Evolutionary conservation across 345 rosid species (phyloP), one percentile per base, ranked within the genome.

Genomic region (Eucalyptus tenuipes): DNA sequence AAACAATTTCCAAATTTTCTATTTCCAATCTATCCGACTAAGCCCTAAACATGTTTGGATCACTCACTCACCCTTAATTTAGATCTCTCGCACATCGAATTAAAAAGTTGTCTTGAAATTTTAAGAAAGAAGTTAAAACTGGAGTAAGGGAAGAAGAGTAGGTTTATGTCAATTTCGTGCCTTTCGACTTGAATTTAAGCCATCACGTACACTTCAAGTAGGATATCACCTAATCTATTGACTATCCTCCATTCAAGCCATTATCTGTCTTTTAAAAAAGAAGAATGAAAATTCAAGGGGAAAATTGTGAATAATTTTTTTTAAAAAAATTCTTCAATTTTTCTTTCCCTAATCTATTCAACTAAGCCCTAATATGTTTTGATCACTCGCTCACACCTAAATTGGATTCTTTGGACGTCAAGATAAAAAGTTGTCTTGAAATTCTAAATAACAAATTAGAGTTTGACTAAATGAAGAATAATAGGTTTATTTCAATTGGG

Each of bases 71-170:
- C 5, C 0, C 12, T 22, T 53, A 55, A 55, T 20, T 22, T 55
- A 22, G 59, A 55, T 55, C 27, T 0, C 59, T 55, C 0, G 0
- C 12, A 20, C 1, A 2, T 55, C 5, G 2, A 55, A 55, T 27
- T 22, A 55, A 5, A 8, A 53, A 55, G 2, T 20, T 55, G 27
- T 55, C 2, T 55, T 22, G 27, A 55, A 55, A 55, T 55, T 55
- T 12, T 55, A 9, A 22, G 6, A 10, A 55, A 55, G 8, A 24
- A 55, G 20, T 55, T 9, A 2, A 24, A 9, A 29, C 5, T 55
- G 13, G 61, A 4, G 61, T 55, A 55, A 24, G 27, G 61, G 29
- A 55, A 55, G 61, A 55, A 55, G 13, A 10, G 61, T 55, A 55
- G 61, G 61, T 55, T 55, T 24, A 55, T 4, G 27, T 55, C 61